Base-by-base conservation (phyloP, 495 filamentous ascomycete species). In the Daldinia loculata region DNA sequence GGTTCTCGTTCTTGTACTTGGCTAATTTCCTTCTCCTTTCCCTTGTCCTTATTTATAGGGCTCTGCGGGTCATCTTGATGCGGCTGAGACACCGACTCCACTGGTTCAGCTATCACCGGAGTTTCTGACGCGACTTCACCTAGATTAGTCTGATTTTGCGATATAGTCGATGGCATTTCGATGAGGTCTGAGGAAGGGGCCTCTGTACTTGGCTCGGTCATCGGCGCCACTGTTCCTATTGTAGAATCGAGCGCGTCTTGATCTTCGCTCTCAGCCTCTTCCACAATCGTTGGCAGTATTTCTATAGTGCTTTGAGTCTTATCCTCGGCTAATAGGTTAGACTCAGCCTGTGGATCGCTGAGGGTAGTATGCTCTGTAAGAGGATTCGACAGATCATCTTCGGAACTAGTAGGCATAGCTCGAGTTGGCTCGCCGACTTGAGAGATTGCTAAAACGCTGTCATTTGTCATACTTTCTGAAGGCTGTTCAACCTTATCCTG, bases 231-330 rank as follows among this genome's bases (percentile, higher is more conserved):
- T 34, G 61, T 32, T 45, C 19, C 56, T 48, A 45, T 7, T 45
- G 52, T 27, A 19, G 66, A 57, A 39, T 70, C 63, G 32, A 70
- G 62, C 12, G 26, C 9, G 19, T 72, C 68, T 27, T 63, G 59
- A n/a, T 58, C 58, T 34, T 76, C 76, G 32, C 58, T 64, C 67
- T 60, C 74, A 79, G 45, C 61, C 70, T 56, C 75, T 80, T 69
- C 78, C 81, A 64, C 66, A 60, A 50, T 78, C 74, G 63, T 76
- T 70, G 29, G 32, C 41, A 38, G 26, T 15, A 6, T 52, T 32
- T 66, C 70, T 41, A 19, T 4, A 32, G 29, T n/a, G 39, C 5
- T n/a, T 61, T 39, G 43, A 32, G 19, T 30, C 4, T 38, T 22
- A 17, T 70, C 43, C 19, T 65, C 56, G 8, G 48, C 34, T 29